A percentile compares a stretch with the other conserved stretches of the same genome.
These are phyloP conservation scores for Halocafeteria seosinensis DNA, from an alignment of 108 stramenopile species.

Conservation along the genomic window DNA sequence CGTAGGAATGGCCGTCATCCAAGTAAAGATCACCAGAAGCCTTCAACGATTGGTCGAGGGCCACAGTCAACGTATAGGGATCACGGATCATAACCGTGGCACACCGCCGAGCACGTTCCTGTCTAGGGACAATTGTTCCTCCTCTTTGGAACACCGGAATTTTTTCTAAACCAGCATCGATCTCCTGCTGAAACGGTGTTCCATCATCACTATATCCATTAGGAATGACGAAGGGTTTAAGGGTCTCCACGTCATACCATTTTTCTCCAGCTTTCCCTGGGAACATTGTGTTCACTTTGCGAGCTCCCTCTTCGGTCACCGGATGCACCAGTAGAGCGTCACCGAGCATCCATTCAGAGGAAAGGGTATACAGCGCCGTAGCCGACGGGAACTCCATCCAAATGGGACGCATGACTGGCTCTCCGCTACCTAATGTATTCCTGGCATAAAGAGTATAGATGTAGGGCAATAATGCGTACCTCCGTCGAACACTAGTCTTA, in stretches of 20 bases:
- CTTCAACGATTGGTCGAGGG: constrained; percentile 41
- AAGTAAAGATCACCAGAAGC: constrained; percentile 73
- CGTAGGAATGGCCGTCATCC: constrained; percentile 81
- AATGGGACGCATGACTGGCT: constrained; percentile 94
- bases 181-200: neutral
- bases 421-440: constrained; percentile 54
- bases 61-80: constrained; percentile 85
- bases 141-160: constrained; percentile 76
- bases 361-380: constrained; percentile 39
- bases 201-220: too few relatives aligned
- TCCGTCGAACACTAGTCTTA: constrained; percentile 59
- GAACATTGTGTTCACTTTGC: constrained; percentile 36
- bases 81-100: constrained; percentile 67
- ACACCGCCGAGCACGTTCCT: constrained; percentile 74
- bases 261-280: neutral
- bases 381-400: constrained; percentile 73
- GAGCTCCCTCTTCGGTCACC: constrained; percentile 59
- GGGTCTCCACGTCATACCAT: constrained; percentile 54
- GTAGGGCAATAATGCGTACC: constrained; percentile 84
- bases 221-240: constrained; percentile 28
- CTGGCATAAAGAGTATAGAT: constrained; percentile 85
- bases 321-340: constrained; percentile 86
- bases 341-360: constrained; percentile 83
- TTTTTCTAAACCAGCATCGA: constrained; percentile 54
- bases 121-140: constrained; percentile 66